A percentile compares a stretch with the other conserved stretches of the same genome.
phyloP scores from a whole-genome alignment of 805 yeast species.

The Tanozyma kutaoensis region DNA sequence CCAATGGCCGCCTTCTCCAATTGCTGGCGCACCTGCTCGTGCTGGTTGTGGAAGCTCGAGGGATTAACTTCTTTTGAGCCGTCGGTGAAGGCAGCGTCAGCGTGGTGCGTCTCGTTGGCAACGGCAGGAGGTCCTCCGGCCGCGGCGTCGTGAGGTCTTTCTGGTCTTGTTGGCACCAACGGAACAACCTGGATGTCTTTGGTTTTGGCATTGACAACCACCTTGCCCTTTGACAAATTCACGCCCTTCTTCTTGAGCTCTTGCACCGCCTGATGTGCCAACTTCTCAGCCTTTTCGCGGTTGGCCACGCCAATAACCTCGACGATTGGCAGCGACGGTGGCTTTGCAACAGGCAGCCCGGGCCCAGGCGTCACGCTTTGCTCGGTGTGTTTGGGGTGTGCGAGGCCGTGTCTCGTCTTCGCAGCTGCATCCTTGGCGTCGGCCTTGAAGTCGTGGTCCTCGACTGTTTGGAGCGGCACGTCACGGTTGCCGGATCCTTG shows the following conservation, averaged over 20 bases:
- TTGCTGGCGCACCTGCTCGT: constrained; percentile 2
- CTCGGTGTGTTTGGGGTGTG: too few species aligned
- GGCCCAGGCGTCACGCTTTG: too few species aligned
- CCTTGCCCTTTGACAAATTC: constrained; percentile 18
- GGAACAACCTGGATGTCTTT: constrained; percentile 13
- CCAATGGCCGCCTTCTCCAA: constrained; percentile 3
- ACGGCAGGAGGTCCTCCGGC: constrained; percentile 2
- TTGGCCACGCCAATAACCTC: constrained; percentile 23
- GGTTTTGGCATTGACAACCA: constrained; percentile 19
- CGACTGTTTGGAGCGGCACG: too few species aligned
- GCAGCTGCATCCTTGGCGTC: too few species aligned
- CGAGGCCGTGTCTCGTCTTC: too few species aligned
- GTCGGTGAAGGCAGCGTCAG: constrained; percentile 3
- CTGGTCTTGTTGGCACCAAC: constrained; percentile 1
- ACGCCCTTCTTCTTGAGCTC: constrained; percentile 17
- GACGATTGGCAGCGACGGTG: constrained; percentile 11
- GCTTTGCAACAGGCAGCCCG: too few species aligned
- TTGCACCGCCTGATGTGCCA: constrained; percentile 18
- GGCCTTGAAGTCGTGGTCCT: too few species aligned
- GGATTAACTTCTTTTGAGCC: constrained; percentile 3
- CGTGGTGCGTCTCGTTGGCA: constrained; percentile 1
- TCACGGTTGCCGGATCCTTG: too few species aligned
- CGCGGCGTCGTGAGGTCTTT: constrained; percentile 1
- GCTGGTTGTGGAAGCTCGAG: constrained; percentile 1
- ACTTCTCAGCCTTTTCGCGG: constrained; percentile 13